Base-by-base conservation (phyloP, 2,329 filamentous ascomycete species). In the Ophiostoma sp. region DNA sequence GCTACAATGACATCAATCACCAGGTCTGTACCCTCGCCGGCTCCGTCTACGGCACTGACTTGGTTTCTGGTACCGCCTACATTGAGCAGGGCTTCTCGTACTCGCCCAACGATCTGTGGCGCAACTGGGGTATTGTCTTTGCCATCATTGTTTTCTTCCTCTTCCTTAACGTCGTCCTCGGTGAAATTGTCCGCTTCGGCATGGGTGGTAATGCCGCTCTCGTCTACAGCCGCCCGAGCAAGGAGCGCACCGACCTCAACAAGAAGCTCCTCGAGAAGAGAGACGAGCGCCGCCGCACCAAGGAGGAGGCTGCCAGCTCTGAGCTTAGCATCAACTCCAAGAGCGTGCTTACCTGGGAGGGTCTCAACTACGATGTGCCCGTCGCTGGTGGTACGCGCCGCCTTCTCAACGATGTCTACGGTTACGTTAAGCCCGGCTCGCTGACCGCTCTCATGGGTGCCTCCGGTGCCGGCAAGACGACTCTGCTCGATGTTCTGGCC, bases 381-480 rank as follows among this genome's bases (percentile, higher is more conserved):
- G 85, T 89, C 3, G 84, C 87, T 0, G 86, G 85, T 4, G 88
- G 88, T 2, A 87, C 84, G 4, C 84, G 87, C 11, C 85, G 86
- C 4, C 84, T 91, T 6, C 85, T 91, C 1, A 85, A 86, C 78
- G 82, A 84, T 55, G 83, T 89, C 1, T 87, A 83, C 72, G 94
- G 91, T 1, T 95, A 91, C 77, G 92, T 94, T 69, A 90, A 91
- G 75, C 93, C 93, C 1, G 93, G 93, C 48, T 89, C 91, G 77
- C 85, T 95, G 11, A 95, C 92, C 2, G 83, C 93, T 2, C 84
- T 96, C 1, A 94, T 96, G 92, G 93, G 93, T 52, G 90, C 91
- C 7, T 94, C 92, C 5, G 92, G 92, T n/a, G 94, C 93, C 4
- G 94, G 94, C 68, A 97, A 97, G 83, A 96, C 93, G 0, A 97